Base-by-base conservation (phyloP, 768 basidiomycete species). In the Trametopsis cervina region DNA sequence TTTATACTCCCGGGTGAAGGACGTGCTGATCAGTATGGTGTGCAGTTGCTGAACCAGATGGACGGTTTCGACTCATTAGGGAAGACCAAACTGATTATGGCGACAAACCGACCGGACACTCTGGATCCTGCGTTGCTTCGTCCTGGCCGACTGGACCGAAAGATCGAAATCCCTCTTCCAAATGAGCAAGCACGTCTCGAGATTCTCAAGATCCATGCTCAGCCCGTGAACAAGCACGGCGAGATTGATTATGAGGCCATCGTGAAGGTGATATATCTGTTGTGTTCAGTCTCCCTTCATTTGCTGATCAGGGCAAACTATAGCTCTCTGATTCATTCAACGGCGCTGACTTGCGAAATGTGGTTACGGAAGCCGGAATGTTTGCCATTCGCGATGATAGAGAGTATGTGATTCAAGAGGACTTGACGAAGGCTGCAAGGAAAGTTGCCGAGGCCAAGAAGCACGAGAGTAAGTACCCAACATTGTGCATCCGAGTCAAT, bases 61-160 rank as follows among this genome's bases (percentile, higher is more conserved):
- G 96, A 99, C 63, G 96, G 96, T 20, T 99, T 99, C 70, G 96
- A 98, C 67, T 92, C 95, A 13, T 74, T 99, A 23, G 96, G 96
- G 39, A 75, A 74, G 55, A 97, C 94, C 26, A 98, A 98, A 67
- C 78, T 98, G 45, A 99, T 99, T 65, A 97, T 98, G 91, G 96
- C 96, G n/a, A 99, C 96, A 21, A 99, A 98, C 72, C 77, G 96
- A 61, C 96, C 96, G 0, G 96, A 99, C 65, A 98, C 94, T 1
- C 80, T 97, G 26, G 96, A 98, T 67, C 96, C 96, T 12, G 95
- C 95, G 12, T 80, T 99, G 20, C 76, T 99, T 47, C 89, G 95
- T 46, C 95, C 95, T 6, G 96, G 96, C 39, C 86, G 96, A 44
- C 73, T 99, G 35, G 96, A 99, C 66, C 78, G 95, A 40, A 98